phyloP scores from a whole-genome alignment of 2,329 filamentous ascomycete species.

The Aspergillus sclerotialis region DNA sequence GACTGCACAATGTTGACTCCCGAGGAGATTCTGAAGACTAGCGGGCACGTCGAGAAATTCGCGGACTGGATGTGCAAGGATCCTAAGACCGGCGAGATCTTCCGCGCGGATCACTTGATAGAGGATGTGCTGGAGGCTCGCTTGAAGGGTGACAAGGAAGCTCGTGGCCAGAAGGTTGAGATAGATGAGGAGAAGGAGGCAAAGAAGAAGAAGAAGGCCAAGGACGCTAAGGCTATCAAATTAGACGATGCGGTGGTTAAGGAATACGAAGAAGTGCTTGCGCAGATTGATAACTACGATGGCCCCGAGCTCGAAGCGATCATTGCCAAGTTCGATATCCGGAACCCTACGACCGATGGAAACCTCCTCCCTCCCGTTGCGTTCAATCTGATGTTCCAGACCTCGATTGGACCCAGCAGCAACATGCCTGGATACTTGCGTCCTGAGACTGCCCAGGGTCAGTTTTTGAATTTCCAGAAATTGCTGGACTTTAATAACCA shows the following conservation, averaged over 20 bases:
- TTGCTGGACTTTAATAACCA: slow-evolving; percentile 94
- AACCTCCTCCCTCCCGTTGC: slow-evolving; percentile 73
- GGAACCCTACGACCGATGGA: slow-evolving; percentile 73
- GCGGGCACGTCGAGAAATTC: slow-evolving; percentile 95
- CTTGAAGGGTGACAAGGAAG: slow-evolving; percentile 85
- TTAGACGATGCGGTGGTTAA: slow-evolving; percentile 77
- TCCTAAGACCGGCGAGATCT: slow-evolving; percentile 92
- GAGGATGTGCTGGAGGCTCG: slow-evolving; percentile 86
- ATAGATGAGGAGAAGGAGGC: slow-evolving; percentile 68
- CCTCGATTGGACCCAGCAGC: slow-evolving; percentile 84
- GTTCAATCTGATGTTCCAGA: slow-evolving; percentile 99
- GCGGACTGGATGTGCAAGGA: slow-evolving; percentile 99
- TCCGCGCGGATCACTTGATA: slow-evolving; percentile 92
- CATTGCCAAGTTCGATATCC: slow-evolving; percentile 86
- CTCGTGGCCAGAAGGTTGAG: slow-evolving; percentile 66
- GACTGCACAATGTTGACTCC: slow-evolving; percentile 93
- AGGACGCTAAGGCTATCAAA: slow-evolving; percentile 70
- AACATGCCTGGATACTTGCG: slow-evolving; percentile 79
- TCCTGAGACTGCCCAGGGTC: slow-evolving; percentile 94
- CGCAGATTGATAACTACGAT: slow-evolving; percentile 92
- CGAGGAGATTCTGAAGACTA: slow-evolving; percentile 87
- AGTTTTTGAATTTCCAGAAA: slow-evolving; percentile 96
- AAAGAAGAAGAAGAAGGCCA: slow-evolving; percentile 84
- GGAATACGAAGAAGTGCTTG: slow-evolving; percentile 87
- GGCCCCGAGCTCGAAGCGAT: slow-evolving; percentile 78